Conservation (phyloP, 2,329 filamentous ascomycete species). For the Cladosporium sp. region DNA sequence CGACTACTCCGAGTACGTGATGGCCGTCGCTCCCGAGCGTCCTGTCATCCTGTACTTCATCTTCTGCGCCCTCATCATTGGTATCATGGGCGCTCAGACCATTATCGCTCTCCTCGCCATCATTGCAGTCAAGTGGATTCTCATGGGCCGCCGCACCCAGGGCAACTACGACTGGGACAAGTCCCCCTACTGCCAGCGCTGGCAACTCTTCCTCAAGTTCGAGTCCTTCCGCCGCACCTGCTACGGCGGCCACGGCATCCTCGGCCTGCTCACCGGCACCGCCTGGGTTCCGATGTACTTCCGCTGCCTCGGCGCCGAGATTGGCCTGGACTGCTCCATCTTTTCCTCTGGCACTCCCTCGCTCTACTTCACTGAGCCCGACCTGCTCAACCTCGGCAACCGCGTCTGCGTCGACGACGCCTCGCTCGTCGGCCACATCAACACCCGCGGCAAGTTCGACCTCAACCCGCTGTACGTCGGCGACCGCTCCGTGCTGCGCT, state of each 20-base stretch:
- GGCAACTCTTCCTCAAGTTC: conserved; percentile 50
- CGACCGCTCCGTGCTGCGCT: conserved; percentile 47
- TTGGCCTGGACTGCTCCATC: conserved; percentile 50
- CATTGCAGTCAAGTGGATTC: conserved; percentile 46
- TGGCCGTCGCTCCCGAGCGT: conserved; percentile 17
- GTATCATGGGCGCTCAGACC: conserved; percentile 40
- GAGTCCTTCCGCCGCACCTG: conserved; percentile 47
- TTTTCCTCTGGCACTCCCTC: conserved; percentile 49
- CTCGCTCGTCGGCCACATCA: conserved; percentile 51
- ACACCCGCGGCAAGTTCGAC: conserved; percentile 52
- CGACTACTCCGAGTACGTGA: conserved; percentile 11
- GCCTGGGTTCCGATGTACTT: conserved; percentile 50
- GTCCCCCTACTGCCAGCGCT: conserved; percentile 50
- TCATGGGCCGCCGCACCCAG: conserved; percentile 46
- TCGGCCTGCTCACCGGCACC: conserved; percentile 50
- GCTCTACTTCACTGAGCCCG: conserved; percentile 53
- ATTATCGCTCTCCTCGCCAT: conserved; percentile 40
- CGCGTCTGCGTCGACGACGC: conserved; percentile 51
- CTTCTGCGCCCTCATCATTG: conserved; percentile 36
- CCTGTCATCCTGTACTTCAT: conserved; percentile 38
- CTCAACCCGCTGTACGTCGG: conserved; percentile 48
- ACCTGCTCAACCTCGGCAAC: conserved; percentile 49
- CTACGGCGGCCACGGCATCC: conserved; percentile 46
- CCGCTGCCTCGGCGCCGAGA: conserved; percentile 46
- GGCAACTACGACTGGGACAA: conserved; percentile 55